Evolutionary conservation across 179 eudicot genomes (phyloP), one percentile per base, ranked within the genome.

Genomic region (Heliamphora pulchella): DNA sequence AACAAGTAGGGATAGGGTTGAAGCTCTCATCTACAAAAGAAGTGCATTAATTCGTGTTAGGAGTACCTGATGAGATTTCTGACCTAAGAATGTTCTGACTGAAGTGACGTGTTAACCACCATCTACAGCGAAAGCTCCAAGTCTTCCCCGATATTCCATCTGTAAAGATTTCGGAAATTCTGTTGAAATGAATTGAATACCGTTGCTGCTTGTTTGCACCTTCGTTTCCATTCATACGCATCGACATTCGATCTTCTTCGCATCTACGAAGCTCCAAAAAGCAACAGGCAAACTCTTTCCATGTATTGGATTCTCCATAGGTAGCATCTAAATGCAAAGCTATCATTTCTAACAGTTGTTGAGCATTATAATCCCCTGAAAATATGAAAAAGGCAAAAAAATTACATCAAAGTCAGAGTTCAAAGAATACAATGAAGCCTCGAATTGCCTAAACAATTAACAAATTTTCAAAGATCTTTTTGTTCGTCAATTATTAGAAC

Each of bases 81-180:
- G 93, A 89, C 51, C 80, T 74, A 74, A 93, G 86, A 39, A 85
- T 82, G 39, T 74, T 85, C 62, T 51, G 85, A 79, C 82, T 86
- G 77, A 91, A 94, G 82, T 93, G 97, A 75, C 91, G 94, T 47
- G 74, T 84, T 83, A 89, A 68, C 98, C 98, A 95, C 93, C 97
- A 91, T 83, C 88, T 91, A 84, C 89, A 89, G 54, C 95, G 97
- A 15, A 87, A 65, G 82, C 84, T 91, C 97, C 98, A 95, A 64
- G 80, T 63, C 86, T 83, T 84, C 17, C 90, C 88, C 3, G 91
- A 80, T 39, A 80, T 51, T 9, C 90, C 87, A 20, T 84, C 70
- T 13, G 84, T 82, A 70, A 95, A 88, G 73, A 82, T 80, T 68
- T 80, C 81, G 47, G 93, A 93, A 50, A 83, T 80, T 81, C 73